Evolutionary conservation across 2,329 filamentous ascomycete species (phyloP).

Genomic region (Botrytis hyacinthi): DNA sequence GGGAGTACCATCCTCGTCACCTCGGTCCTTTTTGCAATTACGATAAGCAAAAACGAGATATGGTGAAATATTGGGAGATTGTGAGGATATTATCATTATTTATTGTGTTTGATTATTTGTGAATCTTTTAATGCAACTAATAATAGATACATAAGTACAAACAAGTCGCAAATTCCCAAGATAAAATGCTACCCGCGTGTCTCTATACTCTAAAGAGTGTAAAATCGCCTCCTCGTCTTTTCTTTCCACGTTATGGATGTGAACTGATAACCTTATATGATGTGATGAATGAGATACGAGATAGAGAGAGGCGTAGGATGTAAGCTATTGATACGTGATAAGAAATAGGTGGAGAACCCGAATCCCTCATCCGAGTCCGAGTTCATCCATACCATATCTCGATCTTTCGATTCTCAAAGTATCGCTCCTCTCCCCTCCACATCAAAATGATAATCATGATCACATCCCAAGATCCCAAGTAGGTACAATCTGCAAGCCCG

Average conservation of each 20-base stretch:
- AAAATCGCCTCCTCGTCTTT: background rate
- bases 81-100: background rate
- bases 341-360: background rate
- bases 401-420: background rate
- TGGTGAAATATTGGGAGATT: background rate
- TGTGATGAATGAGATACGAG: background rate
- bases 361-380: background rate
- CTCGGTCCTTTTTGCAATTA: conserved; percentile 3
- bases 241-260: background rate
- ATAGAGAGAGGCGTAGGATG: background rate
- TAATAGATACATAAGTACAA: background rate
- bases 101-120: background rate
- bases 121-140: background rate
- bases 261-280: background rate
- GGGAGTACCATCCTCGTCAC: background rate
- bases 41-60: background rate
- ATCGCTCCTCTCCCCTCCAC: background rate
- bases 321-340: background rate
- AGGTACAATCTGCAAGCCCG: conserved; percentile 3
- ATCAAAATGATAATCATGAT: background rate
- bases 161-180: background rate
- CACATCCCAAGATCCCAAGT: background rate
- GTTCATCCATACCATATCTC: background rate
- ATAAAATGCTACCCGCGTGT: background rate
- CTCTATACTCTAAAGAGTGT: background rate